Evolutionary conservation across 1,284 basidiomycete genomes (phyloP), one percentile per base, ranked within the genome.

Genomic region (Cutaneotrichosporon arboriforme): DNA sequence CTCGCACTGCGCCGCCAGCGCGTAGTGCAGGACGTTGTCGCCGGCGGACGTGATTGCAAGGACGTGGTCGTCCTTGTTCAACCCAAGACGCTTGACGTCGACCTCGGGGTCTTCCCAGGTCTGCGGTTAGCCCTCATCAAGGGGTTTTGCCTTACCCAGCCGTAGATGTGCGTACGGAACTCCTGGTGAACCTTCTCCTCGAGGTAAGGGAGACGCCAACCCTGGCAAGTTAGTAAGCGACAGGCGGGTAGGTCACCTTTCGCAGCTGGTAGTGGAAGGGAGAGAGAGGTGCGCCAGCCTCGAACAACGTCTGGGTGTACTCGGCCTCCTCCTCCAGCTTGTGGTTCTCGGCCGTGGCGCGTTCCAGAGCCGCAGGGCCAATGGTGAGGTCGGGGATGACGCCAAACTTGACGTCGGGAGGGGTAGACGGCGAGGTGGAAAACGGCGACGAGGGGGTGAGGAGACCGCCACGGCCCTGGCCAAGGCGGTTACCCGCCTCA

Each of bases 41-140:
- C 87, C 88, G 0, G 86, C 88, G 49, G 83, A 85, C 2, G 87
- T 88, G 64, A 89, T 88, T 20, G 84, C 83, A 3, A 90, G 78
- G 60, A 90, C 80, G 13, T 83, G 81, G 72, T 89, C 87, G 8
- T 84, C 78, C 36, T 76, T 73, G 31, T 79, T 79, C 54, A 89
- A 72, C 18, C 83, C 68, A 13, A 89, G 76, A 66, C 84, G 79
- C 61, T 81, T 78, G 79, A 90, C 85, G 65, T 90, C 87, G 58
- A 84, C 85, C 14, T 81, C 79, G 0, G 87, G 87, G 67, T 90
- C 87, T 70, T 90, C 88, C 87, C 87, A 89, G 23, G 86, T 87
- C 67, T 69, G 49, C 12, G 76, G 80, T 54, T 18, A 62, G 40
- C 34, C 33, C 14, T 23, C 18, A 36, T 10, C 34, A 12, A 33